Conservation (phyloP, 805 yeast species). For the Dipodascus geniculatus region DNA sequence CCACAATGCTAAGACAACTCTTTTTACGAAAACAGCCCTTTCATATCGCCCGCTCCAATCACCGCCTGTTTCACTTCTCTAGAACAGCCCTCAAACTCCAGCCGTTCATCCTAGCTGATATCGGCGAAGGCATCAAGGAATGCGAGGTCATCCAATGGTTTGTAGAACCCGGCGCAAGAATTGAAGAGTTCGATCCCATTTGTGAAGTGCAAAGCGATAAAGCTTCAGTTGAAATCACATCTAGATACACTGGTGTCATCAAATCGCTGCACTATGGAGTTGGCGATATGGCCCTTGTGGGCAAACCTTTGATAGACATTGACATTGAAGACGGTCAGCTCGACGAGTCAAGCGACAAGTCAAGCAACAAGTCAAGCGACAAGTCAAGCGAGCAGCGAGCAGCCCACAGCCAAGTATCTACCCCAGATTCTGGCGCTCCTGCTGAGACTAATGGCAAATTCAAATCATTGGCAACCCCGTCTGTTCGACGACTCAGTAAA, state of each 20-base stretch:
- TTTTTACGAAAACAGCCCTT: not conserved
- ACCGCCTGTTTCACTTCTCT: not conserved
- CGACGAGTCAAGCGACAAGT: conserved; percentile 4
- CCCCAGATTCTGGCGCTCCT: too few relatives aligned
- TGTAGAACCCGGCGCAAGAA: conserved; percentile 25
- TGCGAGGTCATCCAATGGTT: conserved; percentile 29
- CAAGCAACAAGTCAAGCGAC: conserved; percentile 2
- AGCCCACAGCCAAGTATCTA: too few relatives aligned
- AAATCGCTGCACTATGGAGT: conserved; percentile 24
- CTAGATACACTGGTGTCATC: conserved; percentile 24
- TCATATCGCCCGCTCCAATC: not conserved
- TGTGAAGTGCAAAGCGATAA: conserved; percentile 28
- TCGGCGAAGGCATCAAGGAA: conserved; percentile 27
- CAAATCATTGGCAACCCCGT: conserved; percentile 24
- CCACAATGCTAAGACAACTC: not conserved
- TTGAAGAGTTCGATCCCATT: conserved; percentile 26
- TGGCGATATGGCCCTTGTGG: conserved; percentile 27
- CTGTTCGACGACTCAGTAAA: conserved; percentile 22
- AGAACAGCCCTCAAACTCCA: not conserved
- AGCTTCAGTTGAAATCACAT: conserved; percentile 27
- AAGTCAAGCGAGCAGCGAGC: too few relatives aligned
- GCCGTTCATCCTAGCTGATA: conserved; percentile 25
- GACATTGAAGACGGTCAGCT: conserved; percentile 20
- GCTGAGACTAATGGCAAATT: too few relatives aligned
- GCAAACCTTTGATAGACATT: conserved; percentile 24